Evolutionary conservation across 805 yeast species (phyloP).

Genomic region (Yarrowia divulgata): DNA sequence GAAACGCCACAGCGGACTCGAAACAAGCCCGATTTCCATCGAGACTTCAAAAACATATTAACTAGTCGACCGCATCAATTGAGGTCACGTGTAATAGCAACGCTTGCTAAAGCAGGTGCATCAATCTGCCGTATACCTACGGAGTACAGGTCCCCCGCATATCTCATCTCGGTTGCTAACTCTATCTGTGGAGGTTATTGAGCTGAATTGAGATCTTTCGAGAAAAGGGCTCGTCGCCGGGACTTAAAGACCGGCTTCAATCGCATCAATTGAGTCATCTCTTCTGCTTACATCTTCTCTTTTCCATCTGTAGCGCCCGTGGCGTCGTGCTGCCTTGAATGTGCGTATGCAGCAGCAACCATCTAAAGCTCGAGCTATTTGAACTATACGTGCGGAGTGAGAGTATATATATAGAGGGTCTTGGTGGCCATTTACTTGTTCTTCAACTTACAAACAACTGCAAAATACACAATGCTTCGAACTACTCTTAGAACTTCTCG

Average conservation of each 20-base stretch:
- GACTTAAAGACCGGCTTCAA: not conserved
- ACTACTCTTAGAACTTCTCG: conserved; percentile 19
- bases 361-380: not conserved
- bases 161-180: conserved; percentile 39
- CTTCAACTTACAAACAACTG: too few relatives aligned
- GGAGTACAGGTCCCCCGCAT: conserved; percentile 17
- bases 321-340: not conserved
- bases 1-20: not conserved
- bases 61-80: not conserved
- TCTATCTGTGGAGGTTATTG: conserved; percentile 9
- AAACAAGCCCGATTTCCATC: not conserved
- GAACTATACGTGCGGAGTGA: not conserved
- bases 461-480: conserved; percentile 25
- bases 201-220: not conserved
- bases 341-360: conserved; percentile 23
- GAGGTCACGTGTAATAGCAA: conserved; percentile 5
- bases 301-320: not conserved
- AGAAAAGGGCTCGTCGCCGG: not conserved
- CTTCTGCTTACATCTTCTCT: not conserved
- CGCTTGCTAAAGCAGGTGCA: not conserved
- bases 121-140: not conserved
- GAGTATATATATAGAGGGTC: conserved; percentile 18
- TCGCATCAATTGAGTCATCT: not conserved
- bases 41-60: not conserved
- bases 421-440: not conserved